These are phyloP conservation scores for Wickerhamomyces chaumierensis DNA, from an alignment of 805 yeast species.

Conservation along the genomic window DNA sequence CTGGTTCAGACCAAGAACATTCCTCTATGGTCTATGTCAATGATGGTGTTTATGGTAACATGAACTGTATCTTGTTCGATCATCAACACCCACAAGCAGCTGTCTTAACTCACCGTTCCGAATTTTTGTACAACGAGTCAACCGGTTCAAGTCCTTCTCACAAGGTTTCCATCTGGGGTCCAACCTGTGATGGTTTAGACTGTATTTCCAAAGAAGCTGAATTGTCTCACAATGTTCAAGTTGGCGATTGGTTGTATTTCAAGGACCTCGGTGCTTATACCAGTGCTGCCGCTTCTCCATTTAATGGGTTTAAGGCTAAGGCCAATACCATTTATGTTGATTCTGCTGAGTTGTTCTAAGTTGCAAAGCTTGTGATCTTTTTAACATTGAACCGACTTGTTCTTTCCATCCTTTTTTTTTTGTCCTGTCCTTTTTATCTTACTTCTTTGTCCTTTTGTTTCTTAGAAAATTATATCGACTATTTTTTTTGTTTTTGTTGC, in stretches of 20 bases:
- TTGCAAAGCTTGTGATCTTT: no score
- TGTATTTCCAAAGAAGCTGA: constrained; percentile 47
- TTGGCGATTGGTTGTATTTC: constrained; percentile 92
- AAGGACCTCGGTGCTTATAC: constrained; percentile 86
- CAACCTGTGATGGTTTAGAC: constrained; percentile 95
- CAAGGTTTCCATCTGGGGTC: constrained; percentile 86
- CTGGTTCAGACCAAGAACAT: constrained; percentile 1
- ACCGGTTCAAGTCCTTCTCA: constrained; percentile 9
- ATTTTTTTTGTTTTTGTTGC: no score
- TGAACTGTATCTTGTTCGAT: constrained; percentile 89
- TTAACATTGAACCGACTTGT: no score
- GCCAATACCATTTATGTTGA: constrained; percentile 56
- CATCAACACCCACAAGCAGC: constrained; percentile 72
- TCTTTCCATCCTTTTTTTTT: no score
- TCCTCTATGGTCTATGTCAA: constrained; percentile 69
- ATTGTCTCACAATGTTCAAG: constrained; percentile 49
- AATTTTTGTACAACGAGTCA: constrained; percentile 28
- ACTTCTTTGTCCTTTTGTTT: no score
- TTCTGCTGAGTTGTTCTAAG: no score
- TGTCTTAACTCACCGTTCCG: constrained; percentile 46
- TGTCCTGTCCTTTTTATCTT: no score
- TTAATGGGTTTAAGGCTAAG: constrained; percentile 73
- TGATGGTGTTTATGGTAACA: constrained; percentile 92
- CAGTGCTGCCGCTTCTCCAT: constrained; percentile 79
- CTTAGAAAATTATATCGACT: no score